Conservation (phyloP, 78 protist species). For the Diacronema lutheri region DNA sequence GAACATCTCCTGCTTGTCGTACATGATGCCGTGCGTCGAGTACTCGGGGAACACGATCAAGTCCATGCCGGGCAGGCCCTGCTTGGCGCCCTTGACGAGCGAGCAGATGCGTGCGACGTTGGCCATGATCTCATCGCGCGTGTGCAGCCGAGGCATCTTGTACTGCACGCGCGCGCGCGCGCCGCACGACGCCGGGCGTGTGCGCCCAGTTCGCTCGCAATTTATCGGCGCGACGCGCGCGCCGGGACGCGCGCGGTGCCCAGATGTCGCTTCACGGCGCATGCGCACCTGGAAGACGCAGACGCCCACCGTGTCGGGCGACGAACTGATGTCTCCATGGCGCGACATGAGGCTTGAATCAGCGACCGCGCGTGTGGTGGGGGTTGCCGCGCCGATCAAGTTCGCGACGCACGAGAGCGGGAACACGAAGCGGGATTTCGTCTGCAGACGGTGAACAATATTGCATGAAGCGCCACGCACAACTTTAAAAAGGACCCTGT, state of each 20-base stretch:
- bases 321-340: slow-evolving; percentile 17
- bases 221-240: neutral
- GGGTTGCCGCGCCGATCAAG: too few relatives aligned
- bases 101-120: slow-evolving; percentile 21
- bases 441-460: too few relatives aligned
- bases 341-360: slow-evolving; percentile 35
- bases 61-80: slow-evolving; percentile 34
- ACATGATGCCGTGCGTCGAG: slow-evolving; percentile 33
- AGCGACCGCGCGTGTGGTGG: too few relatives aligned
- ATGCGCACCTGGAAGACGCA: slow-evolving; percentile 7
- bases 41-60: slow-evolving; percentile 34
- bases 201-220: neutral
- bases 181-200: neutral
- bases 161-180: neutral
- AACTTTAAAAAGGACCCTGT: too few relatives aligned
- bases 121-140: slow-evolving; percentile 10
- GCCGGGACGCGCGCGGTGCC: too few relatives aligned
- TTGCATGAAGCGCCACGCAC: too few relatives aligned
- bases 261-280: too few relatives aligned
- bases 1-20: slow-evolving; percentile 16
- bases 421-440: too few relatives aligned
- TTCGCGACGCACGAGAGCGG: too few relatives aligned
- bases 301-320: neutral
- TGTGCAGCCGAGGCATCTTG: slow-evolving; percentile 35
- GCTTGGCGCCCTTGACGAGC: neutral